Base-by-base conservation (phyloP, 768 basidiomycete genomes). In the Agaricus blazei region DNA sequence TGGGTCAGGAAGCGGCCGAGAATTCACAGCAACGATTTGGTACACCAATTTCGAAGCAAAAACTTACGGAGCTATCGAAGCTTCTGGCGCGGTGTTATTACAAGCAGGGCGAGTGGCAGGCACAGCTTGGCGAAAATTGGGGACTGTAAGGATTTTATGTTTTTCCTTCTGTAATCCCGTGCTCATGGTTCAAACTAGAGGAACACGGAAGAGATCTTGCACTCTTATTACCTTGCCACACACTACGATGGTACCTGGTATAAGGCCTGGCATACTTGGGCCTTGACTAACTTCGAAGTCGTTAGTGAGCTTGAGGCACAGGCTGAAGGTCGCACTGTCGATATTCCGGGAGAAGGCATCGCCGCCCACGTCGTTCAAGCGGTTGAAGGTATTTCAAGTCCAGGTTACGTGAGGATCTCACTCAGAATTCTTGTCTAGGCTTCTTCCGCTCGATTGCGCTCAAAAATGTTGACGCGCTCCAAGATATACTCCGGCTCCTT, bases 201-300 rank as follows among this genome's bases (percentile, higher is more conserved):
- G 58, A 87, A 91, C 56, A 82, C 88, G 24, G 81, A 85, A 50
- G 87, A 89, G 42, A 91, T 98, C 54, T 72, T 99, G 6, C 82
- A 86, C 60, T 85, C 90, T 3, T 98, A 97, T 70, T 77, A 81
- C 48, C 77, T 87, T 29, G 91, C 97, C 0, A 98, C 97, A 2
- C 86, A 88, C 62, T 91, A 91, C 60, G 96, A 98, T 67, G 83
- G 88, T 4, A 77, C 80, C n/a, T 99, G 97, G 97, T 98, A 98
- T 70, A 98, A 99, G 67, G 97, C 96, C 15, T 98, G 95, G 95
- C 97, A 99, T 65, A 93, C 93, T 0, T 99, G 94, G 93, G 96
- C 97, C 2, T 75, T 98, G 51, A 88, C 94, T 3, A 98, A 98
- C 69, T 95, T 97, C 60, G 93, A 98, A 53, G 92, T 98, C 59